Base-by-base conservation (phyloP, 768 basidiomycete species). In the Boletus coccyginus region DNA sequence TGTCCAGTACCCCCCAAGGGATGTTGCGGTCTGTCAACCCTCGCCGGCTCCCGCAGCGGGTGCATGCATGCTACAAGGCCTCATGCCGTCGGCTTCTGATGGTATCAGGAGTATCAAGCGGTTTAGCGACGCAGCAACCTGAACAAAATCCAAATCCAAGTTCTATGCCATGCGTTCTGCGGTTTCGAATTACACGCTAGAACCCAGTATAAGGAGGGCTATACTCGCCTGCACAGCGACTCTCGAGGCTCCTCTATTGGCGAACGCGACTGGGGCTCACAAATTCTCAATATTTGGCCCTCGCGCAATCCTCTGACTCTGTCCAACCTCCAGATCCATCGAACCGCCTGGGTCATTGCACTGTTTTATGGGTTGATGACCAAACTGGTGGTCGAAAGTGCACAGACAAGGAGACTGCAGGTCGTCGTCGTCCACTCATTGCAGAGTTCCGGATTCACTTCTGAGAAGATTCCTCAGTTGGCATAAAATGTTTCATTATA, bases 171-270 rank as follows among this genome's bases (percentile, higher is more conserved):
- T n/a, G 17, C 29, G 3, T 27, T 41, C 46, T 43, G 35, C 6
- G 16, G 33, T 32, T 50, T 55, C 29, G 12, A 21, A 27, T 54
- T 35, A 46, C 7, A n/a, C 32, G 1, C 29, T 29, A 32, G 40
- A 5, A 14, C 17, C 2, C 16, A 52, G 11, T 35, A 31, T n/a
- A 1, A 41, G 51, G 48, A 45, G 4, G 32, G 21, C 1, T 52
- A 14, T 53, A 53, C 64, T 62, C 27, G 48, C 53, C 64, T 65
- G 13, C 27, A 31, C 19, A 48, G 16, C 17, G 21, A 33, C n/a
- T n/a, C 40, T 33, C 3, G 17, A 7, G 3, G 24, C 5, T 8
- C 17, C 40, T 12, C 24, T 44, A 39, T 35, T 56, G 17, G 38
- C 7, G 8, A 38, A 50, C 43, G 49, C 61, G 50, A 59, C 64